Evolutionary conservation across 495 filamentous ascomycete genomes (phyloP).

Genomic region (Penicillium bovifimosum): DNA sequence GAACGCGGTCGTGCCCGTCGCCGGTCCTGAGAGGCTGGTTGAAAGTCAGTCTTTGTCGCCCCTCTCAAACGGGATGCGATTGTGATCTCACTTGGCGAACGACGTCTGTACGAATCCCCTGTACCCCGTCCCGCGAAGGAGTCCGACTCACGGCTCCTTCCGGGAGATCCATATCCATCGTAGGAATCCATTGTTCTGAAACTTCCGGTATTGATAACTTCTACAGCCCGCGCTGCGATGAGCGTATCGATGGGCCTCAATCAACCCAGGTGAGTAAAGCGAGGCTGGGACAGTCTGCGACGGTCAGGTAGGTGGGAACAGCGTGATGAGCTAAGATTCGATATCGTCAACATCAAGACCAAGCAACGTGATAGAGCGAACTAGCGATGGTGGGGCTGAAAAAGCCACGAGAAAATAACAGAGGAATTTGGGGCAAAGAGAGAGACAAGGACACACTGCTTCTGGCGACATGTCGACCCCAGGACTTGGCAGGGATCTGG

Average conservation of each 20-base stretch:
- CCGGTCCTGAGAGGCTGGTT: slow-evolving; percentile 42
- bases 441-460: slow-evolving; percentile 14
- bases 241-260: background rate
- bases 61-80: background rate
- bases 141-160: slow-evolving; percentile 37
- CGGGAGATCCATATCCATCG: slow-evolving; percentile 37
- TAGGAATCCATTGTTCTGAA: slow-evolving; percentile 39
- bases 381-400: slow-evolving; percentile 18
- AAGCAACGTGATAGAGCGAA: slow-evolving; percentile 23
- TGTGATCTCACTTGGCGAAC: slow-evolving; percentile 45
- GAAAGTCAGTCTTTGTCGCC: slow-evolving; percentile 8
- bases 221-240: slow-evolving; percentile 5
- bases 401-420: slow-evolving; percentile 18
- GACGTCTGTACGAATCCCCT: slow-evolving; percentile 42
- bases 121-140: slow-evolving; percentile 27
- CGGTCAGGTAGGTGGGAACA: slow-evolving; percentile 4
- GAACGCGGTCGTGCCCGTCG: slow-evolving; percentile 55
- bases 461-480: slow-evolving; percentile 2
- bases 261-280: background rate
- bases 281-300: background rate
- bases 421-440: slow-evolving; percentile 15
- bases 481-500: background rate
- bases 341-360: slow-evolving; percentile 39
- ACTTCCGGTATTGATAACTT: background rate
- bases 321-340: slow-evolving; percentile 34